Base-by-base conservation (phyloP, 75 land plant species). In the Pinus tabuliformis region DNA sequence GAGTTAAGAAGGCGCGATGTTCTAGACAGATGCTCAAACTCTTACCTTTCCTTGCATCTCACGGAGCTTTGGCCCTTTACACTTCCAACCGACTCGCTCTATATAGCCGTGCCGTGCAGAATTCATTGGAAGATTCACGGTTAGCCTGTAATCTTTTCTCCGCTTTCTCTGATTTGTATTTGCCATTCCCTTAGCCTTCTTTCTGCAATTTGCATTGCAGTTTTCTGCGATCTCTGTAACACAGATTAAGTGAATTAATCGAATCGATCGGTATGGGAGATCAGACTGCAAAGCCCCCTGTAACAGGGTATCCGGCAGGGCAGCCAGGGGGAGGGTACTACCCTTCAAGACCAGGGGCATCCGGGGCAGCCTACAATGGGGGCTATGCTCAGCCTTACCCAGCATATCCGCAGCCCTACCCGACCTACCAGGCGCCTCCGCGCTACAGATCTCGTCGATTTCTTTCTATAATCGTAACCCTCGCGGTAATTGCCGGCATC, bases 401-500 rank as follows among this genome's bases (percentile, higher is more conserved):
- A 1, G 70, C 72, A 36, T 85, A 81, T 76, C 65, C 75, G 65
- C 66, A 73, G 71, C 74, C 78, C 6, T 26, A 63, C 20, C 79
- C 78, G 7, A 62, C 77, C 21, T 49, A 49, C 72, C 78, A 68
- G 78, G 75, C 33, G 70, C 73, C 81, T 0, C 72, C 77, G 54
- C 79, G 72, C 26, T 58, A 71, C 74, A 71, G 79, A 16, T 79
- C 79, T 57, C 77, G 76, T 70, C 42, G 72, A 57, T 9, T 94
- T 5, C 85, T 86, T 78, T 36, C 91, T 58, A 30, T 82, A 22
- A 81, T 90, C 65, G 73, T 92, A 57, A 37, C 79, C 76, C 76
- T 92, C 62, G 76, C 93, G 22, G 63, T 95, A 36, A 30, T 84
- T 45, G 17, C 78, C 13, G 95, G 94, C 61, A 33, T 92, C 70